phyloP scores from a whole-genome alignment of 2,329 filamentous ascomycete genomes.

The Hymenoscyphus albidus region DNA sequence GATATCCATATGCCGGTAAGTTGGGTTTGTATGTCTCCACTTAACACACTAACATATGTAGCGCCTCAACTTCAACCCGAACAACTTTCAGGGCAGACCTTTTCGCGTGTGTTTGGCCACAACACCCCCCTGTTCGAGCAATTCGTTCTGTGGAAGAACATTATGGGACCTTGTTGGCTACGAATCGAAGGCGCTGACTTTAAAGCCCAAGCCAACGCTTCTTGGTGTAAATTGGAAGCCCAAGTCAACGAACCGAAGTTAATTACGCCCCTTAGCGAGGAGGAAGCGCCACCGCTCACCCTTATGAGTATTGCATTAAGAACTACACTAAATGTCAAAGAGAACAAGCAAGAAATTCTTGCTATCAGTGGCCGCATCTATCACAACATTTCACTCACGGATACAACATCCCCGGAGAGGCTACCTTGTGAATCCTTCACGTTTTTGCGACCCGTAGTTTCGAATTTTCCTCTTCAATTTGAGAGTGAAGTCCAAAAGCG shows the following conservation, averaged over 20 bases:
- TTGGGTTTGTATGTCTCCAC: slow-evolving; percentile 12
- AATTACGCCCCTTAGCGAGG: slow-evolving; percentile 67
- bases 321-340: slow-evolving; percentile 82
- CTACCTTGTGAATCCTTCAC: slow-evolving; percentile 90
- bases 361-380: slow-evolving; percentile 90
- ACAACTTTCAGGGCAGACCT: slow-evolving; percentile 71
- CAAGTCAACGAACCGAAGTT: slow-evolving; percentile 73
- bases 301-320: slow-evolving; percentile 93
- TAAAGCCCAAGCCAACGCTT: slow-evolving; percentile 79
- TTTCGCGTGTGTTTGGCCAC: slow-evolving; percentile 88
- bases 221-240: slow-evolving; percentile 94
- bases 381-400: slow-evolving; percentile 79
- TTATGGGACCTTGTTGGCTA: slow-evolving; percentile 98
- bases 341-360: slow-evolving; percentile 95
- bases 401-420: slow-evolving; percentile 84
- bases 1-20: slow-evolving; percentile 85
- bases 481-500: slow-evolving; percentile 69
- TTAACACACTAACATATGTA: slow-evolving; percentile 30
- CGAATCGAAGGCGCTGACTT: slow-evolving; percentile 86
- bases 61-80: slow-evolving; percentile 68
- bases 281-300: slow-evolving; percentile 82
- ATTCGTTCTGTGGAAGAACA: slow-evolving; percentile 97
- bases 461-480: slow-evolving; percentile 80
- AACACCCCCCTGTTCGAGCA: slow-evolving; percentile 96
- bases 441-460: slow-evolving; percentile 74